These are phyloP conservation scores for Niveomyces coronatus DNA, from an alignment of 2,329 filamentous ascomycete species.

Conservation along the genomic window DNA sequence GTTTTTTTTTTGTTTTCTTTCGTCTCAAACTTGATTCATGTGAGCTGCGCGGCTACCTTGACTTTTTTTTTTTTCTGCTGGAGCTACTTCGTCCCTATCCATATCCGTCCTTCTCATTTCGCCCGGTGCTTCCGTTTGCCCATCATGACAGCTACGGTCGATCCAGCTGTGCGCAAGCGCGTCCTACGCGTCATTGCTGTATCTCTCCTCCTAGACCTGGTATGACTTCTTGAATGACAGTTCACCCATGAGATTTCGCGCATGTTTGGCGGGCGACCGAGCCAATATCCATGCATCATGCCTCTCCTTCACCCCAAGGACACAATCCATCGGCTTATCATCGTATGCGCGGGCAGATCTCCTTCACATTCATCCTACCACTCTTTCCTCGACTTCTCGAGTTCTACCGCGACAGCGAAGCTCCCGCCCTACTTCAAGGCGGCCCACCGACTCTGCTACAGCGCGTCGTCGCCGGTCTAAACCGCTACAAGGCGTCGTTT, in stretches of 20 bases:
- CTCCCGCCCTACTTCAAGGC: constrained; percentile 33
- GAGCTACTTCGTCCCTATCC: not conserved
- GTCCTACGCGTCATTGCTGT: constrained; percentile 82
- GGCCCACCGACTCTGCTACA: constrained; percentile 60
- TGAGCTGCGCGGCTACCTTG: not conserved
- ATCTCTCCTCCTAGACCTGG: constrained; percentile 81
- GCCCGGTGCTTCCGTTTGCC: not conserved
- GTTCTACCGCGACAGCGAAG: constrained; percentile 86
- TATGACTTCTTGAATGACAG: constrained; percentile 40
- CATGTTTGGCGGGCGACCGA: too few species aligned
- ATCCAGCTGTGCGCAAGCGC: constrained; percentile 56
- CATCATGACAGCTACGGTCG: constrained; percentile 32
- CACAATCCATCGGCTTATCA: too few species aligned
- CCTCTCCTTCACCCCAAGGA: too few species aligned
- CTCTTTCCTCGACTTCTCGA: constrained; percentile 91
- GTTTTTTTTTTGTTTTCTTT: too few species aligned
- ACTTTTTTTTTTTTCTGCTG: not conserved
- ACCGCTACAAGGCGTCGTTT: constrained; percentile 91
- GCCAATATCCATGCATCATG: too few species aligned
- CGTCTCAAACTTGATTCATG: too few species aligned
- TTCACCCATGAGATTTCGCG: too few species aligned
- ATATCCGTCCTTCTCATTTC: not conserved
- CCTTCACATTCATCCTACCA: constrained; percentile 96
- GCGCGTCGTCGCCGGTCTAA: constrained; percentile 70
- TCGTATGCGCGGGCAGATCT: too few species aligned